A percentile compares a stretch with the other conserved stretches of the same genome.
Conservation (phyloP, 1,284 basidiomycete species). For the Pisolithus thermaeus region DNA sequence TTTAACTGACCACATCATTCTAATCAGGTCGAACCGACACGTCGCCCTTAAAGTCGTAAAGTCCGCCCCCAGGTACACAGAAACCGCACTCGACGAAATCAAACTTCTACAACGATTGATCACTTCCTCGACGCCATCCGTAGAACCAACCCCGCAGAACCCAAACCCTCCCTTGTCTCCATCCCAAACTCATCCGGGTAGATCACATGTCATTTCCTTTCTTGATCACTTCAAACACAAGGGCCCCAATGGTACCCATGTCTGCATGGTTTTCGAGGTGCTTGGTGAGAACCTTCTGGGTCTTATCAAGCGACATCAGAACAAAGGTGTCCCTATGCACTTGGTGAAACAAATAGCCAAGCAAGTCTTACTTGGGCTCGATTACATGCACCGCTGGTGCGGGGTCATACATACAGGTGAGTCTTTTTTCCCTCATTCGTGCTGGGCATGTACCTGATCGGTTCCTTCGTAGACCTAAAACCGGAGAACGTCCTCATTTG, state of each 20-base stretch:
- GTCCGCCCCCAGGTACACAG: conserved; percentile 94
- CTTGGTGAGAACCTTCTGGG: conserved; percentile 97
- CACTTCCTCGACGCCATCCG: conserved; percentile 73
- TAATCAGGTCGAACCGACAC: conserved; percentile 80
- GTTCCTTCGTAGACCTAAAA: conserved; percentile 68
- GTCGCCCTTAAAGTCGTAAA: conserved; percentile 99
- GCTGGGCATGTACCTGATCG: conserved; percentile 5
- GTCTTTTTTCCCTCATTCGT: conserved; percentile 16
- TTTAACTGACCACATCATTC: conserved; percentile 8
- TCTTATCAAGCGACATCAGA: conserved; percentile 93
- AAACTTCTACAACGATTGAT: conserved; percentile 95
- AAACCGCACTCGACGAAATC: conserved; percentile 98
- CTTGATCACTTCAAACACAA: conserved; percentile 97
- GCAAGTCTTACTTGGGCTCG: conserved; percentile 90
- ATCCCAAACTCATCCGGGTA: conserved; percentile 63
- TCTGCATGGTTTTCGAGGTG: conserved; percentile 99
- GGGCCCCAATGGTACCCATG: conserved; percentile 94
- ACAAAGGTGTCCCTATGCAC: conserved; percentile 90
- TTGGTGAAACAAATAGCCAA: conserved; percentile 97
- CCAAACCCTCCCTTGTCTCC: conserved; percentile 63
- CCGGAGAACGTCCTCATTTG: conserved; percentile 97
- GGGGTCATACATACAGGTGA: conserved; percentile 87
- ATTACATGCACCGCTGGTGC: conserved; percentile 97
- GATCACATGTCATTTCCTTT: conserved; percentile 89
- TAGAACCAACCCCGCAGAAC: conserved; percentile 41